Evolutionary conservation across 768 basidiomycete species (phyloP), one percentile per base, ranked within the genome.

Genomic region (Amanita fuliginea): DNA sequence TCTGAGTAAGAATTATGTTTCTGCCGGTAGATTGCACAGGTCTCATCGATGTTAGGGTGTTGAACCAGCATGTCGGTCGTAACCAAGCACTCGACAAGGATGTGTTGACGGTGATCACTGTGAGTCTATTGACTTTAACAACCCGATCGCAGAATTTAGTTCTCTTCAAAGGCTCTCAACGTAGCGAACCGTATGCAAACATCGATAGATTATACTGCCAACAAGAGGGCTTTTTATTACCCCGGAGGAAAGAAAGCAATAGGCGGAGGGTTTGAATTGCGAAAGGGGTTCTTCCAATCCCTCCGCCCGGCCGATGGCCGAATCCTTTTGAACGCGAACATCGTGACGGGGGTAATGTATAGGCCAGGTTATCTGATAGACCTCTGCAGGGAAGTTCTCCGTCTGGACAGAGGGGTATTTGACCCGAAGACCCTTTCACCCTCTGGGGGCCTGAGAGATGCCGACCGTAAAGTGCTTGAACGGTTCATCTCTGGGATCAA

Each of bases 221-320:
- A 86, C 46, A 74, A 78, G 6, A 74, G 86, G 0, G 85, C 83
- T 0, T 88, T 90, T 64, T 90, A 81, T 61, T 81, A 80, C 0
- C 62, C 74, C 18, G 60, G 64, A 1, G 83, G 78, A 47, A 72
- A 65, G 6, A 73, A 68, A 42, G 57, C 64, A 26, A 69, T 86
- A 19, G 82, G 85, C 0, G 57, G 62, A 0, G 86, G 88, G 0
- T 69, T 90, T 3, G 73, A 78, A 11, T 69, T 87, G 1, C 85
- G 85, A 84, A 72, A 86, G 4, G 87, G 87, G 0, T 86, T 85
- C 49, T 88, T 90, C 63, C 87, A 88, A 60, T 84, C 82, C 0
- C 73, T 87, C 8, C 73, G 87, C 13, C 86, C 86, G 3, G 77
- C 74, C 0, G 70, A 79, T 13, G 78, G 78, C 0, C 67, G 67